Base-by-base conservation (phyloP, 257 asterid species). In the Echium plantagineum region DNA sequence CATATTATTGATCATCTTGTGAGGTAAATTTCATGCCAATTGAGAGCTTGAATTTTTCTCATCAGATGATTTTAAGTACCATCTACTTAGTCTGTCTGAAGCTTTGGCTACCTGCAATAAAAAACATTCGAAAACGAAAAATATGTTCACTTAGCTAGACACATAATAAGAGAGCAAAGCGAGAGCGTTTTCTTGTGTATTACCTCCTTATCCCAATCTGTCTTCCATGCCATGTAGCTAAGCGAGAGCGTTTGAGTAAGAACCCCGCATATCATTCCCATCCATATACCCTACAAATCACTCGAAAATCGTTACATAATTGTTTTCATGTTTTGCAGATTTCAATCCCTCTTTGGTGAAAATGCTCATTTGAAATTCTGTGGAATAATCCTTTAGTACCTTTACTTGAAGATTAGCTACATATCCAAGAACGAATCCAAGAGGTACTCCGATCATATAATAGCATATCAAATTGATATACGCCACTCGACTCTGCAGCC, bases 171-270 rank as follows among this genome's bases (percentile, higher is more conserved):
- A 35, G 46, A 35, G 46, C 0, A 35, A 35, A 1, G n/a, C n/a
- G n/a, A n/a, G n/a, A n/a, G 13, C 0, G 0, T 35, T 42, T 42
- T 42, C 3, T 42, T 42, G 57, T 12, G 9, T 13, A 30, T 78
- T 15, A 81, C 90, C 74, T 84, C 90, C 15, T 4, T 20, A 62
- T 89, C 89, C 96, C 96, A 87, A 57, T 89, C 78, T 38, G 97
- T 89, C 67, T 69, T 85, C 81, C 73, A 83, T 20, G 80, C 75
- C 94, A 89, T 82, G 85, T 71, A 80, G 77, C 89, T 69, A 3
- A 89, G 81, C 9, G 91, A 84, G 63, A 76, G 52, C 5, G 95
- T 75, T 63, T 89, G 97, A 15, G 74, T 35, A 7, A 80, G 58
- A 59, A 89, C 26, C 32, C 95, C 97, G 15, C 80, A 6, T 62